Base-by-base conservation (phyloP, 2,329 filamentous ascomycete genomes). In the Clonostachys rosea region DNA sequence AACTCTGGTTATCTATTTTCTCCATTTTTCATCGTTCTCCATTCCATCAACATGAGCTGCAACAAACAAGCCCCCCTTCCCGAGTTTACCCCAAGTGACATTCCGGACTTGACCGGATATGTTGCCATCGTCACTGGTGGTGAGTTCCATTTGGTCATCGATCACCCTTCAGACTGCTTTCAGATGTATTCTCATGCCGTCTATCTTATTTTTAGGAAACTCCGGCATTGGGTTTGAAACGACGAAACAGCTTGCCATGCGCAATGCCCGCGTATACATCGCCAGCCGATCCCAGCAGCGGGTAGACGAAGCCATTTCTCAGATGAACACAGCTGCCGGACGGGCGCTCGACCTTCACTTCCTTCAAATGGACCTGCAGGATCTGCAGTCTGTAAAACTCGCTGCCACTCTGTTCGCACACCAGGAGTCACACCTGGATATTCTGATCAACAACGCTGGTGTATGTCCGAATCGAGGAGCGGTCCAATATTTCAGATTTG, bases 251-350 rank as follows among this genome's bases (percentile, higher is more conserved):
- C 65, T 82, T 16, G 81, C 79, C 57, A 56, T 60, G 5, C 67
- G 65, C 16, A 72, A 75, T 46, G 75, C 63, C 37, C 76, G 64
- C 8, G 69, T 80, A 34, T 79, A 78, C 54, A 56, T 79, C 35
- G 74, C 74, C 6, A 68, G 68, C 2, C 72, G 76, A 34, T 68
- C 62, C 4, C 50, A 61, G 17, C 52, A 61, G 7, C 72, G 71
- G 49, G 71, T 63, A 33, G 56, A 61, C 5, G 47, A 55, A 0
- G 71, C 71, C 20, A 73, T 79, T 42, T 53, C 57, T 9, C 48
- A 57, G 13, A 71, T 78, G 50, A 53, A 54, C 37, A 68, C 56
- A 11, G 59, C 57, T 8, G 69, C 68, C 34, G 24, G 24, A 30
- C 24, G 24, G 9, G 1, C 24, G 8, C 24, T 30, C 24, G 54